Conservation (phyloP, 2,329 filamentous ascomycete genomes). For the Aureobasidium musti region DNA sequence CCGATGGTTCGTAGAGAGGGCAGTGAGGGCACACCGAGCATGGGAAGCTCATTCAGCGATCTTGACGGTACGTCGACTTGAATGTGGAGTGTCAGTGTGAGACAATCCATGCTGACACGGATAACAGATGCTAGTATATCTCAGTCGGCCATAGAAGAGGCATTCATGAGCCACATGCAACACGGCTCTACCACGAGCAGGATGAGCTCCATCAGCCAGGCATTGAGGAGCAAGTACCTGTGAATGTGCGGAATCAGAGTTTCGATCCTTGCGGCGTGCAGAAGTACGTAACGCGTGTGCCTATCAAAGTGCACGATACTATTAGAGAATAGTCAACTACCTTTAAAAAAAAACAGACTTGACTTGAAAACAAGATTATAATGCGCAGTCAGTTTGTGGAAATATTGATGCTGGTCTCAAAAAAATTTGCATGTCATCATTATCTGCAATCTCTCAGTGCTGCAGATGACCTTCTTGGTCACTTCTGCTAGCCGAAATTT, state of each 20-base stretch:
- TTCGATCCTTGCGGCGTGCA: no score
- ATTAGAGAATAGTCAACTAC: no score
- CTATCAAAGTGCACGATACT: no score
- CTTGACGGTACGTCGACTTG: conserved; percentile 61
- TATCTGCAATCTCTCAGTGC: no score
- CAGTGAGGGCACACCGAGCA: conserved; percentile 74
- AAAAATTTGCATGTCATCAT: no score
- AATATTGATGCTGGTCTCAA: no score
- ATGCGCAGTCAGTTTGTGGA: no score
- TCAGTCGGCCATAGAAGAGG: conserved; percentile 77
- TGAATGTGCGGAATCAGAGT: background rate
- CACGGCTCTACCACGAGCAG: conserved; percentile 53
- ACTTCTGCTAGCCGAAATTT: no score
- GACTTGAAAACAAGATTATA: no score
- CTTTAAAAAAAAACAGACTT: no score
- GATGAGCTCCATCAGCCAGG: conserved; percentile 69
- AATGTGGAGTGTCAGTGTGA: background rate
- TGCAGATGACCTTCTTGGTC: no score
- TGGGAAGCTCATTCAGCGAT: conserved; percentile 85
- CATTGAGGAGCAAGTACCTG: conserved; percentile 50
- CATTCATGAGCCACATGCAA: conserved; percentile 70
- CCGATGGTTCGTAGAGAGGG: conserved; percentile 60
- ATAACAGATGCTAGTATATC: conserved; percentile 73
- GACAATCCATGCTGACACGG: conserved; percentile 1
- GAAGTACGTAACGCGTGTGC: no score